phyloP scores from a whole-genome alignment of 2,329 filamentous ascomycete species.

The Aspergillus sp. region DNA sequence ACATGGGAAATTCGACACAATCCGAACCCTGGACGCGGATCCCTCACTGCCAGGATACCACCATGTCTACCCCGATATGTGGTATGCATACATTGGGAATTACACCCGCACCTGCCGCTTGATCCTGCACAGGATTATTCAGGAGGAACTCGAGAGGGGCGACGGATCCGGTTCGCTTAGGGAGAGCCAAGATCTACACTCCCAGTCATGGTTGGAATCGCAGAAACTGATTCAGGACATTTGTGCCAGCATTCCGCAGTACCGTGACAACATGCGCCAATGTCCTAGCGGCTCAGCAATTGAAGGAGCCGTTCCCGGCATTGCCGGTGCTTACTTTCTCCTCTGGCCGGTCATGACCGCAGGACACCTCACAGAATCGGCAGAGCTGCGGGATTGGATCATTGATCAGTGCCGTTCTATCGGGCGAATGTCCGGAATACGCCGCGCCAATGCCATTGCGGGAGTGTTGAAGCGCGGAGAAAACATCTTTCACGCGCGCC shows the following conservation, averaged over 20 bases:
- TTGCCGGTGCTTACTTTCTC: slow-evolving; percentile 19
- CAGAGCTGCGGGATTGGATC: slow-evolving; percentile 17
- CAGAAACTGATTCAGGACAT: slow-evolving; percentile 3
- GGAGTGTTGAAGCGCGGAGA: slow-evolving; percentile 10
- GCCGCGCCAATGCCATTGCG: slow-evolving; percentile 17
- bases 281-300: neutral
- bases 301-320: slow-evolving; percentile 8
- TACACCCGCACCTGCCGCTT: slow-evolving; percentile 21
- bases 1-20: neutral
- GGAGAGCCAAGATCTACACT: neutral
- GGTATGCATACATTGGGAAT: slow-evolving; percentile 22
- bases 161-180: neutral
- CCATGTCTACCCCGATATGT: slow-evolving; percentile 21
- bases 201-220: neutral
- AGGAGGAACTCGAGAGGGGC: neutral
- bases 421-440: slow-evolving; percentile 18
- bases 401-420: slow-evolving; percentile 17
- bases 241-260: slow-evolving; percentile 9
- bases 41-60: slow-evolving; percentile 3
- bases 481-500: neutral
- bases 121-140: slow-evolving; percentile 19
- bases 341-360: slow-evolving; percentile 21
- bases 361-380: slow-evolving; percentile 9
- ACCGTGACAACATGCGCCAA: neutral
- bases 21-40: neutral